phyloP scores from a whole-genome alignment of 2,329 filamentous ascomycete species.

The Lachnellula hyalina region DNA sequence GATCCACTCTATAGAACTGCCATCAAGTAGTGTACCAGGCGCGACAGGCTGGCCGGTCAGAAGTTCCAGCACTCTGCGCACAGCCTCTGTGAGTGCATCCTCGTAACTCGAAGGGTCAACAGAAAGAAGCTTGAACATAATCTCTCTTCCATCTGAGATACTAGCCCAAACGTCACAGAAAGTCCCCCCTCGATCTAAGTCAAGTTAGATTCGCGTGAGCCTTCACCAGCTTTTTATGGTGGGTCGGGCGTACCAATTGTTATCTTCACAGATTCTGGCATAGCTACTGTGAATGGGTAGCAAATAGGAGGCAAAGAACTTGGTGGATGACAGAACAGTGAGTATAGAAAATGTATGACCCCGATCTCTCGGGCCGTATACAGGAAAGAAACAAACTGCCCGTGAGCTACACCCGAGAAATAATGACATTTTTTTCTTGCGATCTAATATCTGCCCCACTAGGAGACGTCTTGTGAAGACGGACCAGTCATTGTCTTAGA shows the following conservation, averaged over 20 bases:
- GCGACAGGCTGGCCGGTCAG: slow-evolving; percentile 51
- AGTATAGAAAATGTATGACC: too few relatives aligned
- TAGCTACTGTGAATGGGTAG: too few relatives aligned
- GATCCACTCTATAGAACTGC: slow-evolving; percentile 60
- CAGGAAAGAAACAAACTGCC: too few relatives aligned
- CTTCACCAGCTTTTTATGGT: too few relatives aligned
- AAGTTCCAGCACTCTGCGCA: slow-evolving; percentile 51
- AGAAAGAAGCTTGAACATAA: slow-evolving; percentile 69
- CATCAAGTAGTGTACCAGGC: slow-evolving; percentile 57
- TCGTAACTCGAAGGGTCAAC: slow-evolving; percentile 64
- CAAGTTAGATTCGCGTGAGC: not conserved
- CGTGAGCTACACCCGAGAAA: too few relatives aligned
- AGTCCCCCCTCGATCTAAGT: slow-evolving; percentile 53
- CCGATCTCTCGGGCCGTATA: too few relatives aligned
- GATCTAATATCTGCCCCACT: too few relatives aligned
- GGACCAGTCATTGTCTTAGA: too few relatives aligned
- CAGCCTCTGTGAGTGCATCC: slow-evolving; percentile 63
- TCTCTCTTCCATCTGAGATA: slow-evolving; percentile 50
- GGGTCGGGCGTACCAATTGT: not conserved
- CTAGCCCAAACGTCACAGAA: slow-evolving; percentile 63
- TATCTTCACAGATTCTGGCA: not conserved
- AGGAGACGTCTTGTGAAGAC: too few relatives aligned
- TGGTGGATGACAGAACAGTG: too few relatives aligned
- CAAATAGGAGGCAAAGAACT: too few relatives aligned
- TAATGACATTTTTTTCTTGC: too few relatives aligned